Evolutionary conservation across 2,329 filamentous ascomycete genomes (phyloP).

Genomic region (Colletotrichum brevisporum): DNA sequence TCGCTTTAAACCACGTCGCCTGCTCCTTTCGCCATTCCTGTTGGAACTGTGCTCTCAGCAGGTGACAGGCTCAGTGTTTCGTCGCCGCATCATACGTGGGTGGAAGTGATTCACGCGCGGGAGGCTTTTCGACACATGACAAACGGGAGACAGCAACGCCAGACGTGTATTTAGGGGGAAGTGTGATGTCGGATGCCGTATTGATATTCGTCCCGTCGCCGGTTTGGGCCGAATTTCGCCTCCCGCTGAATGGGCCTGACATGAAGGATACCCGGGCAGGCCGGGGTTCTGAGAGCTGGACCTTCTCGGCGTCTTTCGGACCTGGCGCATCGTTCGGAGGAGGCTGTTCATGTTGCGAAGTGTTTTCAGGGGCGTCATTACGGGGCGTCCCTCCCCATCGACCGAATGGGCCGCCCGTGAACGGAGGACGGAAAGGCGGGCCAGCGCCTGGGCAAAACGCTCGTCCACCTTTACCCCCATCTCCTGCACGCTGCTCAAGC

Average conservation of each 20-base stretch:
- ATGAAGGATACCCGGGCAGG: conserved; percentile 16
- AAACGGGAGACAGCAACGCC: conserved; percentile 4
- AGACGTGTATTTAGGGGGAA: conserved; percentile 23
- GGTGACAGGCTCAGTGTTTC: conserved; percentile 4
- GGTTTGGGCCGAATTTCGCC: conserved; percentile 10
- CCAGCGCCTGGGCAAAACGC: conserved; percentile 7
- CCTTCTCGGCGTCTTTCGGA: conserved; percentile 16
- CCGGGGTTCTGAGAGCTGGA: neutral
- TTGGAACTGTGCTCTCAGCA: too few relatives aligned
- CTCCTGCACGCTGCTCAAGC: conserved; percentile 28
- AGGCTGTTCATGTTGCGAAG: neutral
- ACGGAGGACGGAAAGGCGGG: conserved; percentile 13
- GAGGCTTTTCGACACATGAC: neutral
- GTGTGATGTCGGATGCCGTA: conserved; percentile 15
- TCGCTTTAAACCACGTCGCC: too few relatives aligned
- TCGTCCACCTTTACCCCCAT: conserved; percentile 19
- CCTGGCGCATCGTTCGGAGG: neutral
- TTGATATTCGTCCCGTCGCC: conserved; percentile 1
- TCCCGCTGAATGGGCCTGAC: conserved; percentile 15
- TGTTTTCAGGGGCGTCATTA: neutral
- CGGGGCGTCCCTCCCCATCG: conserved; percentile 20
- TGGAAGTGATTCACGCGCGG: conserved; percentile 13
- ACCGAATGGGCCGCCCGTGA: conserved; percentile 17
- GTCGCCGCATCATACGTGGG: conserved; percentile 25
- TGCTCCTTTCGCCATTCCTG: too few relatives aligned